phyloP scores from a whole-genome alignment of 2,329 filamentous ascomycete genomes.

The Fusarium floridanum region DNA sequence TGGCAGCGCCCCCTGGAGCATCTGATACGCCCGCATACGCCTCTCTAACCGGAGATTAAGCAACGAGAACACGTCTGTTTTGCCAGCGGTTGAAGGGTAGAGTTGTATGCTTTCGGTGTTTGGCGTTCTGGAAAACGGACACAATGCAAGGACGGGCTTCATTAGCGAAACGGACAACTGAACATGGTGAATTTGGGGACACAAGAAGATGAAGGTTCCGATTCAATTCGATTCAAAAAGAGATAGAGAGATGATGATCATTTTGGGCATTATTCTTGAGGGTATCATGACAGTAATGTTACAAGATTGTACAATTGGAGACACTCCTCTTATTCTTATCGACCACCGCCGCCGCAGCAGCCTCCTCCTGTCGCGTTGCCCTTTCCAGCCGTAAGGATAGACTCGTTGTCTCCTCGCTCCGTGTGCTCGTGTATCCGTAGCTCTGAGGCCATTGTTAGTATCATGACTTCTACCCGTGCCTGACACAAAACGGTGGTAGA shows the following conservation, averaged over 20 bases:
- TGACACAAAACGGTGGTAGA: neutral
- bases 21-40: slow-evolving; percentile 83
- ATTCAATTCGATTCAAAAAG: slow-evolving; percentile 18
- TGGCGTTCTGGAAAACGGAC: slow-evolving; percentile 30
- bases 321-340: slow-evolving; percentile 39
- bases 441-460: slow-evolving; percentile 64
- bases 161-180: slow-evolving; percentile 37
- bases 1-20: slow-evolving; percentile 84
- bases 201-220: slow-evolving; percentile 27
- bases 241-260: slow-evolving; percentile 35
- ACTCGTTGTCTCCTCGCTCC: slow-evolving; percentile 93
- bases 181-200: slow-evolving; percentile 19
- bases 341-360: slow-evolving; percentile 50
- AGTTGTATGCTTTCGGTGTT: slow-evolving; percentile 46
- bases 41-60: slow-evolving; percentile 84
- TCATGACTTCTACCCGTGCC: neutral
- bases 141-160: slow-evolving; percentile 25
- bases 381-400: slow-evolving; percentile 75
- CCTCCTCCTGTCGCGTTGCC: slow-evolving; percentile 44
- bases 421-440: slow-evolving; percentile 91
- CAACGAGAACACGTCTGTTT: slow-evolving; percentile 41
- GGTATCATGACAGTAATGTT: slow-evolving; percentile 52
- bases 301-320: slow-evolving; percentile 46
- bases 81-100: slow-evolving; percentile 5
- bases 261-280: slow-evolving; percentile 42